Evolutionary conservation across 2,329 filamentous ascomycete species (phyloP).

Genomic region (Phialophora chinensis): DNA sequence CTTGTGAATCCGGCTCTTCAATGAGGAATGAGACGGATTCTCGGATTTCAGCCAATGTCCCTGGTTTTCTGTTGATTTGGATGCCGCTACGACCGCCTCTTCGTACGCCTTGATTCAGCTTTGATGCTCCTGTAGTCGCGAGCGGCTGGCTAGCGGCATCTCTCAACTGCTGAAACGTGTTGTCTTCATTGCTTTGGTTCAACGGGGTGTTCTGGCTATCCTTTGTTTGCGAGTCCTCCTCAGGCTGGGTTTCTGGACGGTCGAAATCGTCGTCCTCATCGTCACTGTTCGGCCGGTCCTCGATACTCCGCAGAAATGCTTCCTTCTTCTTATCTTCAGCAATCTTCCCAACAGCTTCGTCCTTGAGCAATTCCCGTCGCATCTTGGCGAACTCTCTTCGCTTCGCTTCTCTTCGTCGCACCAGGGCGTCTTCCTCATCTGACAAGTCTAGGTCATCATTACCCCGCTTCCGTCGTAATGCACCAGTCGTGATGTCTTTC

Average conservation of each 20-base stretch:
- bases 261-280: constrained; percentile 77
- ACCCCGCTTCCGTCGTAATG: constrained; percentile 78
- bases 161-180: constrained; percentile 43
- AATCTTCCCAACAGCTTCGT: constrained; percentile 89
- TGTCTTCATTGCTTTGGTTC: constrained; percentile 48
- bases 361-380: constrained; percentile 83
- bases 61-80: constrained; percentile 73
- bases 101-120: constrained; percentile 61
- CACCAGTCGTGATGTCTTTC: constrained; percentile 89
- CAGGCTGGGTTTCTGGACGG: constrained; percentile 44
- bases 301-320: constrained; percentile 88
- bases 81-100: constrained; percentile 67
- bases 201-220: constrained; percentile 9
- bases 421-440: constrained; percentile 87
- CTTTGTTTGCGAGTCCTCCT: constrained; percentile 33
- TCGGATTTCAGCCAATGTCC: constrained; percentile 78
- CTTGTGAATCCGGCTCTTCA: constrained; percentile 60
- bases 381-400: constrained; percentile 88
- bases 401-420: constrained; percentile 78
- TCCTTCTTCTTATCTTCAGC: constrained; percentile 86
- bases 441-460: constrained; percentile 82
- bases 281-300: constrained; percentile 73
- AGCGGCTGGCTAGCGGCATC: constrained; percentile 42
- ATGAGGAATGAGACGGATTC: constrained; percentile 83
- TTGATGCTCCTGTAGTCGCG: constrained; percentile 54